Evolutionary conservation across 2,329 filamentous ascomycete genomes (phyloP), one percentile per base, ranked within the genome.

Genomic region (Exophiala spinifera): DNA sequence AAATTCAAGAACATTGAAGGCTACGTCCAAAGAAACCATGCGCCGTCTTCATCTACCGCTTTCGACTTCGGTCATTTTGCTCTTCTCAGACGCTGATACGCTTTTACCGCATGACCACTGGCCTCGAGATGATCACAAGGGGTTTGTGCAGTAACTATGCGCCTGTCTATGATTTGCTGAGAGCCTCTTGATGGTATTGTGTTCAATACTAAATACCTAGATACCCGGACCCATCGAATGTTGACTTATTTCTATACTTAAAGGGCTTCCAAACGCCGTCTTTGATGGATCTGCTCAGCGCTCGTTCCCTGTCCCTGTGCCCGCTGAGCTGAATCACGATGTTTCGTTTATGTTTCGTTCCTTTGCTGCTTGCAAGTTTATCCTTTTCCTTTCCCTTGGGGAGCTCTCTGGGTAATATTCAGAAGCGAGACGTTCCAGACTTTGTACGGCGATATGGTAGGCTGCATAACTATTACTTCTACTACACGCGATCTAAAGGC

Each of bases 391-490:
- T 31, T 19, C 47, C 53, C 46, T 14, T 55, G 14, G 21, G 11
- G n/a, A 25, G 20, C 3, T n/a, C n/a, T n/a, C 17, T 20, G 3
- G 39, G 39, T 14, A 10, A 21, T 8, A 17, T 57, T 33, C 44
- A 55, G 19, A 56, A 53, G 45, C 54, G 54, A 28, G 57, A 53
- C 44, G 13, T 60, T 15, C 57, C 57, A 11, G 54, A 52, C 42
- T 60, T 49, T 19, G 57, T 60, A 10, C 49, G 39, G 13, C 51
- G 51, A 57, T 60, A 60, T 47, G 57, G 57, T 60, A 49, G 7
- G 8, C 31, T 40, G 8, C 19, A 8, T n/a, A n/a, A n/a, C n/a
- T n/a, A 19, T 13, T 11, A 19, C 37, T 15, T 15, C 19, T 4
- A 44, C 42, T 2, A 25, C 20, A 13, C 20, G n/a, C 8, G 21